phyloP scores from a whole-genome alignment of 148 eudicot genomes.

The Chenopodium quinoa region DNA sequence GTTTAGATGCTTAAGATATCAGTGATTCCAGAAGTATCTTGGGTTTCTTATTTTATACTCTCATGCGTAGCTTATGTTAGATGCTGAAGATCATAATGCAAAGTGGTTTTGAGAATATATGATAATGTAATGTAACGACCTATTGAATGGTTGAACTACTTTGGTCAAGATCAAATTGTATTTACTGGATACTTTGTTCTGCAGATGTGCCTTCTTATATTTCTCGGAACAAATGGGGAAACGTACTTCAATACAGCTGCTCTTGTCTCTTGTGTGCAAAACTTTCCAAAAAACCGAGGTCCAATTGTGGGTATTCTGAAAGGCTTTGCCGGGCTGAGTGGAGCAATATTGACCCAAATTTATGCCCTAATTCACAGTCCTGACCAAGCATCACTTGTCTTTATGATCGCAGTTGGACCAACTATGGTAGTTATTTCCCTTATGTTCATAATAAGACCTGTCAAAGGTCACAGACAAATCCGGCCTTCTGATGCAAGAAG shows the following conservation, averaged over 20 bases:
- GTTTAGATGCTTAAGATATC: not conserved
- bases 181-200: conserved; percentile 5
- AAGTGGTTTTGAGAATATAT: not conserved
- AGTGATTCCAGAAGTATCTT: not conserved
- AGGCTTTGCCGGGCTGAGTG: conserved; percentile 91
- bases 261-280: conserved; percentile 90
- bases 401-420: conserved; percentile 96
- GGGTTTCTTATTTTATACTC: not conserved
- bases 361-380: conserved; percentile 61
- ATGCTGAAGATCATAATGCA: not conserved
- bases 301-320: conserved; percentile 91
- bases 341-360: conserved; percentile 81
- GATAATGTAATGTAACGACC: not conserved
- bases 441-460: conserved; percentile 84
- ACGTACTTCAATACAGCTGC: conserved; percentile 89
- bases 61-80: not conserved
- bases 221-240: conserved; percentile 86
- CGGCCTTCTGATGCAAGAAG: conserved; percentile 58
- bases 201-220: conserved; percentile 91
- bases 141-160: too few species aligned
- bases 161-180: not conserved
- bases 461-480: conserved; percentile 81
- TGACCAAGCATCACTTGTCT: conserved; percentile 82
- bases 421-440: conserved; percentile 71
- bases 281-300: conserved; percentile 86